Base-by-base conservation (phyloP, 2,329 filamentous ascomycete genomes). In the Emmonsia crescens region DNA sequence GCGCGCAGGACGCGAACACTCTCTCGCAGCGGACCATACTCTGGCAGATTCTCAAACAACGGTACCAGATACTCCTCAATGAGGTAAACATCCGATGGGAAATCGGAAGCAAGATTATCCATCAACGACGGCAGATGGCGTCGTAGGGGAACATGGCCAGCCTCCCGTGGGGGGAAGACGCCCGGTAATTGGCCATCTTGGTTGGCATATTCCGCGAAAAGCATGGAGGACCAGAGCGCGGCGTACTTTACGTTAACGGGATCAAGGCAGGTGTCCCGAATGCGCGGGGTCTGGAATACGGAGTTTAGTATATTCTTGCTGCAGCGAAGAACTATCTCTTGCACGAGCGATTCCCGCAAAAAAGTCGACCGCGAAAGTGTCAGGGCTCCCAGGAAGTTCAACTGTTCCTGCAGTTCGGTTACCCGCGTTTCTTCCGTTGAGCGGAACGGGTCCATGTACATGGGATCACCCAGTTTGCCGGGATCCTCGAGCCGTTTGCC, bases 361-460 rank as follows among this genome's bases (percentile, higher is more conserved):
- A 88, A 87, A 71, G 64, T 75, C 71, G 62, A 74, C 70, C 69
- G 78, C 1, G 75, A 71, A 14, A 64, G 40, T 69, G 67, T 66
- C 16, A 74, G 69, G 21, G 72, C 76, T 12, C 80, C 80, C 66
- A 84, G 71, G 29, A 81, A 78, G 48, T 79, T 77, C n/a, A 93
- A 76, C 64, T 85, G 79, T 31, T 75, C 75, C 62, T 82, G 80
- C 44, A 96, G 77, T 57, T 83, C 78, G 1, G 78, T 75, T 14
- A 83, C 72, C 0, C 81, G 78, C 0, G 92, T 82, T 73, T 96
- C 91, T 16, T 82, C 75, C 40, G 85, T 82, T 2, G 83, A 85
- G 33, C 84, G 83, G 73, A 89, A 96, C 0, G 92, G 91, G 69
- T 96, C 90, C 66, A 96, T 80, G 71, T 90, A 95, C 83, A 96